Evolutionary conservation across 257 asterid genomes (phyloP).

Genomic region (Lycium barbarum): DNA sequence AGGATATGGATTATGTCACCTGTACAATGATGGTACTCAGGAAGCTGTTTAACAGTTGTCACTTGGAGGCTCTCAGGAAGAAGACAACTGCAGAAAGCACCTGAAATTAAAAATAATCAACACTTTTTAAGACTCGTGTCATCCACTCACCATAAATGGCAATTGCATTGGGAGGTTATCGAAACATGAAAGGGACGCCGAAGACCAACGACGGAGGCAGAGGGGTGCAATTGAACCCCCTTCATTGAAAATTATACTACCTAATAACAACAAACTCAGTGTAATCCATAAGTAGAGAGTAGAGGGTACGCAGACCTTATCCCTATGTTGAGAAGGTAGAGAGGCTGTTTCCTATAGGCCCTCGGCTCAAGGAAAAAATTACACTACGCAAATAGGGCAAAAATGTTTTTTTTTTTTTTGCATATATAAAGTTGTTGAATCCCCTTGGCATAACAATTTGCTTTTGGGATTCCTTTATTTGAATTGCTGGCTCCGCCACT

Average conservation of each 20-base stretch:
- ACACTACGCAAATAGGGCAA: too few relatives aligned
- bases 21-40: conserved; percentile 52
- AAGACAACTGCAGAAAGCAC: conserved; percentile 63
- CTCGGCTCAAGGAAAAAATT: too few relatives aligned
- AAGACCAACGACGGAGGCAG: background rate
- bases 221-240: background rate
- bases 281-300: too few relatives aligned
- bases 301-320: too few relatives aligned
- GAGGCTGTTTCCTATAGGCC: too few relatives aligned
- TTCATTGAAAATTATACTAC: background rate
- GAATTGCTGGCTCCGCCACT: background rate
- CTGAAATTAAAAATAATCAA: conserved; percentile 35
- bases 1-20: conserved; percentile 38
- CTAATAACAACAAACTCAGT: too few relatives aligned
- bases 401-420: too few relatives aligned
- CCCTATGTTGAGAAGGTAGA: too few relatives aligned
- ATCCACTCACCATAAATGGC: background rate
- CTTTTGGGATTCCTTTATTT: background rate
- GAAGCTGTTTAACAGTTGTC: conserved; percentile 58
- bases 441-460: background rate
- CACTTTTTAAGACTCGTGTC: background rate
- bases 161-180: background rate
- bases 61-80: conserved; percentile 64
- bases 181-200: background rate
- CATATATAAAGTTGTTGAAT: too few relatives aligned